Base-by-base conservation (phyloP, 2,329 filamentous ascomycete genomes). In the Botryotinia globosa region DNA sequence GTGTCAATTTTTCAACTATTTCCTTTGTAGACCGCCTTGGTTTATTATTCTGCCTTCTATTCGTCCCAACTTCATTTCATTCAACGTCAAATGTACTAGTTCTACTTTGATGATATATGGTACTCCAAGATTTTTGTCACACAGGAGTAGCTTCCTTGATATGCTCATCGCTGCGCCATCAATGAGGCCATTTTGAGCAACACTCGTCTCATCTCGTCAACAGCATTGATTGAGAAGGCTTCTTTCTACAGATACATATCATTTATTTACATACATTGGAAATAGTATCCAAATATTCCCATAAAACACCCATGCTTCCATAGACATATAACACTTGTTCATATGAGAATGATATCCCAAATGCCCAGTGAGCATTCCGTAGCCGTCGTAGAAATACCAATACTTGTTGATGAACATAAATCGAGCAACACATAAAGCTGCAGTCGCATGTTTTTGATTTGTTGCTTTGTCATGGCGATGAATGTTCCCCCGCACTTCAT, bases 401-500 rank as follows among this genome's bases (percentile, higher is more conserved):
- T 25, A 39, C 14, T 22, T 56, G 48, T 22, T 56, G 48, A 67
- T 67, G 48, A 56, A 32, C 9, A 22, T 6, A 20, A 8, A 16
- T 22, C 32, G n/a, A 32, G 39, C 8, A 29, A 39, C 14, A 42
- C n/a, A 42, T 25, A 8, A 67, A 42, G 22, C 5, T 56, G 34
- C 48, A 67, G 65, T 42, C 37, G 5, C 22, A 42, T 8, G 34
- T 25, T 67, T 56, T 56, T 10, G 8, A 22, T 42, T 67, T 56
- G 37, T 56, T 67, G 22, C 48, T 29, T 44, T 42, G 48, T 56
- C 48, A 67, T 56, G 6, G 25, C 42, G 37, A 56, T 42, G 9
- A 4, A 56, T 67, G 65, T 42, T 56, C 54, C 65, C 64, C 65
- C 48, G 65, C 65, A 56, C 34, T 67, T 56, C 34, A 56, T 56